phyloP scores from a whole-genome alignment of 352 stramenopile species.

The Globisporangium megalacanthum region DNA sequence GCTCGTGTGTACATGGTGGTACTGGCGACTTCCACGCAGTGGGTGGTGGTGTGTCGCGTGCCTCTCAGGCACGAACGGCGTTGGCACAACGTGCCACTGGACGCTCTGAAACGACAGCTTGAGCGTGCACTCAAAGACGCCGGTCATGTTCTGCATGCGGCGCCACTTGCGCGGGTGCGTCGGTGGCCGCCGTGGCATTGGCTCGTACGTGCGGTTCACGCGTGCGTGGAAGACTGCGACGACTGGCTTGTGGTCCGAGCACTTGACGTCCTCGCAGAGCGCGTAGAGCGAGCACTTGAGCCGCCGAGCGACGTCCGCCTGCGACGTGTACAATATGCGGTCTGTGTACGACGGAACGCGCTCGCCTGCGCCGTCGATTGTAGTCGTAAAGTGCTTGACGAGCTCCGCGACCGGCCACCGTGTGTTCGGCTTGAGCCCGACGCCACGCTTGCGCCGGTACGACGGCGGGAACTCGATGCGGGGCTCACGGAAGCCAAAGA shows the following conservation, averaged over 20 bases:
- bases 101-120: slow-evolving; percentile 45
- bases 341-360: slow-evolving; percentile 89
- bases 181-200: slow-evolving; percentile 39
- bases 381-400: slow-evolving; percentile 50
- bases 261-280: slow-evolving; percentile 64
- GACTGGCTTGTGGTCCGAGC: slow-evolving; percentile 85
- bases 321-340: slow-evolving; percentile 81
- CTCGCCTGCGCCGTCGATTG: slow-evolving; percentile 39
- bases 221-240: slow-evolving; percentile 62
- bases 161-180: slow-evolving; percentile 37
- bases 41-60: neutral
- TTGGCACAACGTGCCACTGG: slow-evolving; percentile 37
- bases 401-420: slow-evolving; percentile 24
- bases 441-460: slow-evolving; percentile 57
- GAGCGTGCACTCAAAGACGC: slow-evolving; percentile 55
- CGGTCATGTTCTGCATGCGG: slow-evolving; percentile 35
- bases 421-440: slow-evolving; percentile 4
- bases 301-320: slow-evolving; percentile 54
- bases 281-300: slow-evolving; percentile 66
- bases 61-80: slow-evolving; percentile 7
- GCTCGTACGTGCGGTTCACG: slow-evolving; percentile 49
- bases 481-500: slow-evolving; percentile 72
- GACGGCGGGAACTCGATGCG: slow-evolving; percentile 76
- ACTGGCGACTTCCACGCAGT: slow-evolving; percentile 9
- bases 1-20: slow-evolving; percentile 1